Evolutionary conservation across 1,139 yeast species (phyloP).

Genomic region (Kluyveromyces marxianus): DNA sequence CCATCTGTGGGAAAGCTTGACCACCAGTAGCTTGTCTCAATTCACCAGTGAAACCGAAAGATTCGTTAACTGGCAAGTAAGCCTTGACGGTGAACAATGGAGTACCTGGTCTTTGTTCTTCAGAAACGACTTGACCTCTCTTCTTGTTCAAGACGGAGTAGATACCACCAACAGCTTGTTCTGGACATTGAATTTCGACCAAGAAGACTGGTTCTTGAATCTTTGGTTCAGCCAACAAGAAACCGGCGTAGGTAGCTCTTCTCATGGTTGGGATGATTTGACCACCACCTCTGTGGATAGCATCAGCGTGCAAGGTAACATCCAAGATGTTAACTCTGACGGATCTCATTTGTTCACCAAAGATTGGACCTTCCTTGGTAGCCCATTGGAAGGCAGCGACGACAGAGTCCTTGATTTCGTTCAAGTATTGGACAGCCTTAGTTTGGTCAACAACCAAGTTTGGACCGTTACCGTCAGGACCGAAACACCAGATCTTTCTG

Average conservation of each 20-base stretch:
- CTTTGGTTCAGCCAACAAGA: constrained; percentile 97
- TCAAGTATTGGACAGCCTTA: constrained; percentile 98
- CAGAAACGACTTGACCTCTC: constrained; percentile 99
- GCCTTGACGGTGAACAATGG: constrained; percentile 99
- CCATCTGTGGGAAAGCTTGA: constrained; percentile 99
- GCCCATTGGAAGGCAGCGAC: constrained; percentile 99
- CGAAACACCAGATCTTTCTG: constrained; percentile 99
- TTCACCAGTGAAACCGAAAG: constrained; percentile 99
- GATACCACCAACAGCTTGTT: constrained; percentile 99
- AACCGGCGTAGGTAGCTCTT: constrained; percentile 98
- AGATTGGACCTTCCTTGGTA: constrained; percentile 98
- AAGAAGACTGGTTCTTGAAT: constrained; percentile 99
- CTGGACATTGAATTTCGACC: constrained; percentile 99
- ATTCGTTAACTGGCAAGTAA: constrained; percentile 98
- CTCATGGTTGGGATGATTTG: constrained; percentile 99
- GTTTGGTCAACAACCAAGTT: constrained; percentile 99
- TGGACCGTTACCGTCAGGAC: constrained; percentile 99
- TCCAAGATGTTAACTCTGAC: constrained; percentile 97
- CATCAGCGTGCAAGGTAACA: constrained; percentile 99
- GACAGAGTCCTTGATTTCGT: constrained; percentile 98
- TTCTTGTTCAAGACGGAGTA: constrained; percentile 98
- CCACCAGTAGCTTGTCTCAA: constrained; percentile 99
- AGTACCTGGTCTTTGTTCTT: constrained; percentile 99
- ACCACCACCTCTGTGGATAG: constrained; percentile 99
- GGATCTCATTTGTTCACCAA: constrained; percentile 95